Conservation (phyloP, 2,329 filamentous ascomycete genomes). For the Huntiella omanensis region DNA sequence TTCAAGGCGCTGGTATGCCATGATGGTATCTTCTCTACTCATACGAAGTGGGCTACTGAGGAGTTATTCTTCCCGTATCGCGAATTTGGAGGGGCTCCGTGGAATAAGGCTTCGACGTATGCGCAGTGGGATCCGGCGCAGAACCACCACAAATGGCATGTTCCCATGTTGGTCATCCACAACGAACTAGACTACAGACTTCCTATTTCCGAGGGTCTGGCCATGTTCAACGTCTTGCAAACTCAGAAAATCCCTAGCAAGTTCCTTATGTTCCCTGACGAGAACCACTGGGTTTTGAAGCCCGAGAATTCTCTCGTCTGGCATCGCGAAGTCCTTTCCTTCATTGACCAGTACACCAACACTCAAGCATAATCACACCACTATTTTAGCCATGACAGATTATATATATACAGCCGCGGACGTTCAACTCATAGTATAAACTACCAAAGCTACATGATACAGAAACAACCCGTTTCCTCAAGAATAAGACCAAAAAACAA, state of each 20-base stretch:
- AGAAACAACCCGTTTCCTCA: conserved; percentile 5
- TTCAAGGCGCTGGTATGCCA: conserved; percentile 83
- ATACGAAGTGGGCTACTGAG: conserved; percentile 44
- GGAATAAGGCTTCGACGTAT: conserved; percentile 44
- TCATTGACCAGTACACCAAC: conserved; percentile 47
- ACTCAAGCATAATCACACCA: neutral
- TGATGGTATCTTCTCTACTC: conserved; percentile 64
- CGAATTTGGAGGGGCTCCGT: conserved; percentile 44
- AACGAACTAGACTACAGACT: conserved; percentile 79
- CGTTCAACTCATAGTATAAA: conserved; percentile 1
- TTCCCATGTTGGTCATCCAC: conserved; percentile 72
- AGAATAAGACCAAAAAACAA: conserved; percentile 2
- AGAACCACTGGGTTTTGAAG: conserved; percentile 66
- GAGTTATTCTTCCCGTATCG: conserved; percentile 54
- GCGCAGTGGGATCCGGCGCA: conserved; percentile 51
- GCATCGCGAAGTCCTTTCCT: conserved; percentile 71
- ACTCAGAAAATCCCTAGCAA: conserved; percentile 55
- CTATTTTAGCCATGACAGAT: neutral
- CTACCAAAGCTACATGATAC: conserved; percentile 2
- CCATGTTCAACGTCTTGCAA: conserved; percentile 75
- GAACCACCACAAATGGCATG: conserved; percentile 53
- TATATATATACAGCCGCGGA: neutral
- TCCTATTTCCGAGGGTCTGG: conserved; percentile 65
- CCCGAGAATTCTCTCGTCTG: conserved; percentile 81
- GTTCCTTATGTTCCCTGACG: conserved; percentile 65